Base-by-base conservation (phyloP, 495 filamentous ascomycete genomes). In the Talaromyces stipitatus region DNA sequence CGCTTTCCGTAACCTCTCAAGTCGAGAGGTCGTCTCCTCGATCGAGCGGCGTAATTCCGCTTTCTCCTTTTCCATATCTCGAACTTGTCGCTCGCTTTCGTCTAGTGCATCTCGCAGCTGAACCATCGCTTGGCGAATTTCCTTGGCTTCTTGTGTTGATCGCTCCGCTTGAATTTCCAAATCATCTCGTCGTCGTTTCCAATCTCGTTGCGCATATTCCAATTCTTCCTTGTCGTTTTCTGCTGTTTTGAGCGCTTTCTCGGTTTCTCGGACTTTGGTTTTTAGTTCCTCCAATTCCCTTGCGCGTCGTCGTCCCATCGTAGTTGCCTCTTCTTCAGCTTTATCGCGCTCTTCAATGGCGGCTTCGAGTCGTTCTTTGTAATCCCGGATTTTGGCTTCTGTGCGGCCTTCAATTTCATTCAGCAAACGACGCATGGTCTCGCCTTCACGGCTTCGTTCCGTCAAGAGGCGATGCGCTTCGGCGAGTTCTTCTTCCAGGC, bases 391-490 rank as follows among this genome's bases (percentile, higher is more conserved):
- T 64, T 89, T 88, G 32, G 77, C 72, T 32, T 96, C 91, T 10
- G 94, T 80, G 38, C 90, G 80, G 55, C 87, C 79, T 66, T 97
- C 91, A 22, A 90, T 90, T 56, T 97, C 94, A 46, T 84, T 86
- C 7, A 98, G 77, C 48, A 97, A 76, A 23, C 91, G 79, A 33
- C 94, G 82, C 92, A 98, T 97, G 2, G 90, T 97, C 69, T 98
- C 92, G 2, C 84, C 90, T 70, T 98, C 95, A 22, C 94, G 84
- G n/a, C 89, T 92, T 16, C 95, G 85, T 70, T 97, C 95, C 41
- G 77, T 82, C n/a, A 98, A 80, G 51, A 97, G 81, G 47, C 90
- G 81, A 58, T 95, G 91, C 12, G 89, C 84, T 64, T 98, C 95
- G 16, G 83, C 83, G 7, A 97, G 77, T 66, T 97, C 94, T 72